These are phyloP conservation scores for Cercospora nicotianae DNA, from an alignment of 2,329 filamentous ascomycete species.

Conservation along the genomic window DNA sequence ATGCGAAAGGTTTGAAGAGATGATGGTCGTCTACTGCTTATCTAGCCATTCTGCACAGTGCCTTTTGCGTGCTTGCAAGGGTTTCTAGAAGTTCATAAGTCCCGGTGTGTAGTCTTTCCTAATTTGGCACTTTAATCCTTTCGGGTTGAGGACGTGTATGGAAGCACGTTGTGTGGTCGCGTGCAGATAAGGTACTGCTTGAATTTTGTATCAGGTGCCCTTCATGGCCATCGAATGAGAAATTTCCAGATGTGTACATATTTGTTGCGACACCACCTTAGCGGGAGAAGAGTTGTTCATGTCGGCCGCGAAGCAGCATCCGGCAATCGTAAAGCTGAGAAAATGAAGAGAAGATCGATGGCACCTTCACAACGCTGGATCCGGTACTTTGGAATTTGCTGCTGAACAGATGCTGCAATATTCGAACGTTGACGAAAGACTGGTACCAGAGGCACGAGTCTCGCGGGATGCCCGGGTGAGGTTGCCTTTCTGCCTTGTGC, in stretches of 20 bases:
- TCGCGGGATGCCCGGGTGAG: neutral
- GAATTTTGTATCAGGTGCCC: no score
- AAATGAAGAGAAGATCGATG: neutral
- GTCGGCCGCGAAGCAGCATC: no score
- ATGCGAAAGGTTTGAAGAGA: no score
- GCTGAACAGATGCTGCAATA: neutral
- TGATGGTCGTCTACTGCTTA: neutral
- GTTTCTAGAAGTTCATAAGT: neutral
- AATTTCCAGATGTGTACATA: no score
- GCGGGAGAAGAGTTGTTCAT: no score
- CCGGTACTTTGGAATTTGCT: neutral
- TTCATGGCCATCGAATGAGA: no score
- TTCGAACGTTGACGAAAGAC: neutral
- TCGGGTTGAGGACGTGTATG: neutral
- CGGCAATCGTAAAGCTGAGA: no score
- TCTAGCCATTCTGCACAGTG: neutral
- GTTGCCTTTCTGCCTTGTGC: neutral
- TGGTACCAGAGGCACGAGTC: neutral
- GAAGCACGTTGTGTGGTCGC: neutral
- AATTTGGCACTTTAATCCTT: neutral
- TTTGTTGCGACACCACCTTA: no score
- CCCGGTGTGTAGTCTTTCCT: slow-evolving; percentile 4
- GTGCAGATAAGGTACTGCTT: neutral
- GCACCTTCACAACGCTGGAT: neutral
- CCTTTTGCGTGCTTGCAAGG: neutral